Evolutionary conservation across 2,329 filamentous ascomycete species (phyloP).

Genomic region (Fusarium pseudonygamai): DNA sequence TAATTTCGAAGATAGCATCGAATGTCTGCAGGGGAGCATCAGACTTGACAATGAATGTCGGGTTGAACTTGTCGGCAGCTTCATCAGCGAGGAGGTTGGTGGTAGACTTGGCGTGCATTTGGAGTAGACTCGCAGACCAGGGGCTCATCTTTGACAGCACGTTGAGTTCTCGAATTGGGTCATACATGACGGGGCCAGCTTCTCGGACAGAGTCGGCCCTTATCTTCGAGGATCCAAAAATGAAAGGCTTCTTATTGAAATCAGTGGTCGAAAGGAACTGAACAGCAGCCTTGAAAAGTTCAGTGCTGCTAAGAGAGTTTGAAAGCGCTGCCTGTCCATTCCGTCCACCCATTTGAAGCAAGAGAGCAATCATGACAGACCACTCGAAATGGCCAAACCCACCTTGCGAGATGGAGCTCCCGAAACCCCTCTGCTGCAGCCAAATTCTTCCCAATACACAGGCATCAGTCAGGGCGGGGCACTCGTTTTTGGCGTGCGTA

Average conservation of each 20-base stretch:
- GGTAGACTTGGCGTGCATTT: conserved; percentile 78
- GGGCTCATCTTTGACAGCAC: conserved; percentile 88
- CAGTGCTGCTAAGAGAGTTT: conserved; percentile 84
- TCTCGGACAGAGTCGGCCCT: conserved; percentile 52
- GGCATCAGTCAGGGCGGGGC: conserved; percentile 80
- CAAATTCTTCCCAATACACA: conserved; percentile 88
- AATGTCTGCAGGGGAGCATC: conserved; percentile 65
- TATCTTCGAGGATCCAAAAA: conserved; percentile 53
- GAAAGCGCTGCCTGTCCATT: conserved; percentile 79
- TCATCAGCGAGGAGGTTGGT: conserved; percentile 79
- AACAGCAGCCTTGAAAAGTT: conserved; percentile 93
- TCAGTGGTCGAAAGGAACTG: conserved; percentile 84
- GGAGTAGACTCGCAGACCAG: conserved; percentile 81
- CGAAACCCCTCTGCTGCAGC: conserved; percentile 88
- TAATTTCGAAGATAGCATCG: conserved; percentile 57
- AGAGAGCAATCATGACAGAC: conserved; percentile 79
- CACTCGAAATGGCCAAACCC: conserved; percentile 96
- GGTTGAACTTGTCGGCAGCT: conserved; percentile 81
- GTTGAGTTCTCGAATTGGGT: conserved; percentile 79
- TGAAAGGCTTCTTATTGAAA: conserved; percentile 72
- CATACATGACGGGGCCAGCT: conserved; percentile 77
- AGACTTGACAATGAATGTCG: conserved; percentile 78
- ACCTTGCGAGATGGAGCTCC: conserved; percentile 73
- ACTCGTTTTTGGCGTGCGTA: conserved; percentile 73
- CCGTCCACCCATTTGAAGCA: conserved; percentile 80